Evolutionary conservation across 2,329 filamentous ascomycete species (phyloP).

Genomic region (Penicillium sp.): DNA sequence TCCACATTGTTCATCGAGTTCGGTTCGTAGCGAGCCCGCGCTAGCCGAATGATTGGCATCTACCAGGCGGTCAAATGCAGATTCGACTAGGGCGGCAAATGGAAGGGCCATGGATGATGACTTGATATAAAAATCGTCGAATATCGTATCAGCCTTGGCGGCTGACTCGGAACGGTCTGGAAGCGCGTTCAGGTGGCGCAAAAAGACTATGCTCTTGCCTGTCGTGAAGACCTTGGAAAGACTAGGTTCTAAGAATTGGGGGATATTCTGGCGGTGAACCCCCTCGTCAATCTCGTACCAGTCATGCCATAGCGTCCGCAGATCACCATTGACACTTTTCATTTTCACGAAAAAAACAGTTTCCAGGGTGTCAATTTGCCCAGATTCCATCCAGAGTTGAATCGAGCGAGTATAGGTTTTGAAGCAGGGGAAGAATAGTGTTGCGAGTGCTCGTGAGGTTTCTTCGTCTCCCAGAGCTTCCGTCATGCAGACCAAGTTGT

Average conservation of each 20-base stretch:
- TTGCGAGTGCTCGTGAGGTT: slow-evolving; percentile 65
- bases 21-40: slow-evolving; percentile 64
- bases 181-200: slow-evolving; percentile 67
- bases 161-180: slow-evolving; percentile 34
- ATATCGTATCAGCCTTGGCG: slow-evolving; percentile 37
- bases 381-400: slow-evolving; percentile 79
- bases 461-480: slow-evolving; percentile 68
- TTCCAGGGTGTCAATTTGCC: slow-evolving; percentile 66
- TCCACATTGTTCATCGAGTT: slow-evolving; percentile 69
- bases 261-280: slow-evolving; percentile 64
- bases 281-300: slow-evolving; percentile 68
- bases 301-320: slow-evolving; percentile 72
- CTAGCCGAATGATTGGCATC: slow-evolving; percentile 71
- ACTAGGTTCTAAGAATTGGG: slow-evolving; percentile 71
- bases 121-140: slow-evolving; percentile 41
- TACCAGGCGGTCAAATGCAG: slow-evolving; percentile 75
- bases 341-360: slow-evolving; percentile 75
- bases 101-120: slow-evolving; percentile 34
- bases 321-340: slow-evolving; percentile 56
- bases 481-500: slow-evolving; percentile 66
- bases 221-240: slow-evolving; percentile 76
- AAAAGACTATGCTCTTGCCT: slow-evolving; percentile 83
- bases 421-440: slow-evolving; percentile 78
- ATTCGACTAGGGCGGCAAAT: slow-evolving; percentile 68
- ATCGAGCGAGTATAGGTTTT: slow-evolving; percentile 80